Evolutionary conservation across 768 basidiomycete species (phyloP).

Genomic region (Mycena filopes): DNA sequence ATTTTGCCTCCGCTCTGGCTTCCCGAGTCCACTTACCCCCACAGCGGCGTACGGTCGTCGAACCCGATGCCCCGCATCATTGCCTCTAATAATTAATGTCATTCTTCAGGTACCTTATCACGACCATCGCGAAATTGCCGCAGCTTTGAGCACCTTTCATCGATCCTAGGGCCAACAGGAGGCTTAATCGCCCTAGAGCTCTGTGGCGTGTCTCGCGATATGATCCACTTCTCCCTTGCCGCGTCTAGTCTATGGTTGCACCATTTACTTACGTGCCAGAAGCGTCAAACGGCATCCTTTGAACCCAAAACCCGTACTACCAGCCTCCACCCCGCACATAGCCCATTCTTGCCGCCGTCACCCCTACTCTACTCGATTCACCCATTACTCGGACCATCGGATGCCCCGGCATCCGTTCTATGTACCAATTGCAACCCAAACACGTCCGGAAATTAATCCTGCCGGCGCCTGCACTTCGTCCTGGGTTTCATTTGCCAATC

Average conservation of each 20-base stretch:
- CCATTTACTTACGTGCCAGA: slow-evolving; percentile 28
- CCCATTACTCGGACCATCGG: not conserved
- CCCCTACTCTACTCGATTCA: slow-evolving; percentile 5
- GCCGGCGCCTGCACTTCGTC: slow-evolving; percentile 5
- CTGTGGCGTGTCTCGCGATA: too few species aligned
- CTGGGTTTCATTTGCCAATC: slow-evolving; percentile 14
- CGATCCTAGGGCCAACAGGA: too few species aligned
- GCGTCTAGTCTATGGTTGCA: slow-evolving; percentile 9
- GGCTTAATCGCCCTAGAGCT: too few species aligned
- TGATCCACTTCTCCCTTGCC: too few species aligned
- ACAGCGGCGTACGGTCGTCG: too few species aligned
- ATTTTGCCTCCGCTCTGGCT: too few species aligned
- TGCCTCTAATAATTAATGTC: too few species aligned
- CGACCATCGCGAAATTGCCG: too few species aligned
- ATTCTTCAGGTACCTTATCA: too few species aligned
- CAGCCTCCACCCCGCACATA: not conserved
- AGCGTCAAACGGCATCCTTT: not conserved
- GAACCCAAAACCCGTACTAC: slow-evolving; percentile 13
- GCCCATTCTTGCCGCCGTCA: slow-evolving; percentile 6
- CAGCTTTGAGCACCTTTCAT: too few species aligned
- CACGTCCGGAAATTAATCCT: not conserved
- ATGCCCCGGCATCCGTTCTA: not conserved
- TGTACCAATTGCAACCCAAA: not conserved
- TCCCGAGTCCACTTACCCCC: too few species aligned
- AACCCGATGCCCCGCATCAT: too few species aligned